Evolutionary conservation across 176 grass and related monocot species (phyloP), one percentile per base, ranked within the genome.

Genomic region (Juncus inflexus): DNA sequence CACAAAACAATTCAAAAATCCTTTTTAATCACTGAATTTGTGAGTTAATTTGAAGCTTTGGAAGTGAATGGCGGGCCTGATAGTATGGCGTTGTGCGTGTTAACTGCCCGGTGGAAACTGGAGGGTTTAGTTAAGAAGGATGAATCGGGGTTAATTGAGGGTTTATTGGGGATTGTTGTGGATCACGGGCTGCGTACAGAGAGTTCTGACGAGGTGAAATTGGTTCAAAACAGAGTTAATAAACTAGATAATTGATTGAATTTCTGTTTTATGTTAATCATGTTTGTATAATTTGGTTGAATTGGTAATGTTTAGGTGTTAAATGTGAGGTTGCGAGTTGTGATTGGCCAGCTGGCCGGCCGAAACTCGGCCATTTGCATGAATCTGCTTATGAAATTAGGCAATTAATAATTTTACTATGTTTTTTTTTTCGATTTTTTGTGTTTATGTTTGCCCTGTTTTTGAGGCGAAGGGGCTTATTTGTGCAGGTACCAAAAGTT

Each of bases 1-100:
- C 19, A 28, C 19, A 28, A 28, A 28, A 28, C 19, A 16, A 62
- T 28, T 28, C 19, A 28, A 28, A 28, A 28, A 28, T 28, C 19
- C 19, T 28, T 28, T 28, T 28, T 28, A 28, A 28, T 28, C 19
- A 28, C 19, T 28, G 19, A 28, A 28, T 28, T 28, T 28, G 19
- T 28, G 19, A 28, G 19, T 28, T 28, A 28, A 28, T 28, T 28
- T 28, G 19, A 28, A 97, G 87, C 85, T 56, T 53, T 97, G 37
- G 92, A 87, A 13, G 79, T 96, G 55, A 91, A 87, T 19, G 92
- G 92, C 2, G 87, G 92, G 12, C 92, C 92, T 16, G 92, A 96
- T 58, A 91, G 87, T 71, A 91, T 86, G 87, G 92, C 92, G 11
- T 76, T 96, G 42, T 96, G 92, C 50, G 79, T 80, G 57, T 84